phyloP scores from a whole-genome alignment of 2,329 filamentous ascomycete genomes.

The Penicillium corylophilum region DNA sequence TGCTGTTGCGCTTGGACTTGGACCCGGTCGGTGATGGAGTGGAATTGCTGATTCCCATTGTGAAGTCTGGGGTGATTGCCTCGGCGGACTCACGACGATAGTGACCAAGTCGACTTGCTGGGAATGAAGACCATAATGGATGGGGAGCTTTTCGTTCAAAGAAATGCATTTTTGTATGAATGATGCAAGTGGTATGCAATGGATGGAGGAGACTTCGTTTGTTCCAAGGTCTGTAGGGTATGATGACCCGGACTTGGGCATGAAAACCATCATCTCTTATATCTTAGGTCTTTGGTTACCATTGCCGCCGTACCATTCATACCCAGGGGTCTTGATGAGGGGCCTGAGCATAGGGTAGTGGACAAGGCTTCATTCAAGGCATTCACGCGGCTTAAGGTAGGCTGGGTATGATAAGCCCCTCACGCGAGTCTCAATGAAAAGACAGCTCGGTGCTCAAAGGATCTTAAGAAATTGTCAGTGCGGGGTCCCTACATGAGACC shows the following conservation, averaged over 20 bases:
- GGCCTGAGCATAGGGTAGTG: neutral
- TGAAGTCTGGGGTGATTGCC: neutral
- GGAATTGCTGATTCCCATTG: slow-evolving; percentile 4
- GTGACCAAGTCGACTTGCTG: slow-evolving; percentile 4
- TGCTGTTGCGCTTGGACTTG: neutral
- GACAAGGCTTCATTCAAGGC: neutral
- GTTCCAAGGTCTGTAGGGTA: neutral
- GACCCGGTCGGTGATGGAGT: neutral
- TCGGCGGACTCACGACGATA: neutral
- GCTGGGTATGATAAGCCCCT: neutral
- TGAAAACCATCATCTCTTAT: neutral
- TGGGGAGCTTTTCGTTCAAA: slow-evolving; percentile 8
- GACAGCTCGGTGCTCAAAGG: neutral
- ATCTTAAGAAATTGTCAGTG: neutral
- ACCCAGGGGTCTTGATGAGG: neutral
- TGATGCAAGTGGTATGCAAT: slow-evolving; percentile 12
- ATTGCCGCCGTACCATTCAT: neutral
- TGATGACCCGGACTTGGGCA: neutral
- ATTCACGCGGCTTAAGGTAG: neutral
- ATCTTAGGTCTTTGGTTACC: neutral
- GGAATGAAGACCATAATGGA: slow-evolving; percentile 16
- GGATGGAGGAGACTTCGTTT: neutral
- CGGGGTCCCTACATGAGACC: neutral
- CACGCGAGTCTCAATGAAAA: neutral
- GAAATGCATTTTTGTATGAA: slow-evolving; percentile 1